A percentile compares a stretch with the other conserved stretches of the same genome.
Evolutionary conservation across 768 basidiomycete species (phyloP).

Genomic region (Pseudohyphozyma bogoriensis): DNA sequence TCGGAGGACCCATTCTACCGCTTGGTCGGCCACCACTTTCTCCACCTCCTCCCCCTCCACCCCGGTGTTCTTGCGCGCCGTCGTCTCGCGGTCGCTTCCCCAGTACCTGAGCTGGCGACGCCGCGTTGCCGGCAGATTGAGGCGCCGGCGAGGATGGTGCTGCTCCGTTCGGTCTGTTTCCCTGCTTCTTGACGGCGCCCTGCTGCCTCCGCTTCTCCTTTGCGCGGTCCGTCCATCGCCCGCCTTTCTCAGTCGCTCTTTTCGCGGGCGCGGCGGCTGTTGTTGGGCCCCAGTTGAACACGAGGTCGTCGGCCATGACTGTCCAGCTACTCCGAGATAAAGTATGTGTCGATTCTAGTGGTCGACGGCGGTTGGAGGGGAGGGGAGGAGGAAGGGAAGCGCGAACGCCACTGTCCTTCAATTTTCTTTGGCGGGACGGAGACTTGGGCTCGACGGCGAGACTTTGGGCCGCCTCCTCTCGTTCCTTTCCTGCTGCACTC

Average conservation of each 20-base stretch:
- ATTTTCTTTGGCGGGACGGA: too few species aligned
- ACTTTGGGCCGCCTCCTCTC: too few species aligned
- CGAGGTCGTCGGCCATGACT: too few species aligned
- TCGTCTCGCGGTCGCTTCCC: slow-evolving; percentile 44
- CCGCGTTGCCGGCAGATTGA: background rate
- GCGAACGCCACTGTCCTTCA: too few species aligned
- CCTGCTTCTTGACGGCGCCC: slow-evolving; percentile 41
- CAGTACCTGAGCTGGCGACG: slow-evolving; percentile 34
- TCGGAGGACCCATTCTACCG: background rate
- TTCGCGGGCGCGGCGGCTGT: too few species aligned
- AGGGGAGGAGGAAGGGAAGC: too few species aligned
- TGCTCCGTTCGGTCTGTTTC: slow-evolving; percentile 39
- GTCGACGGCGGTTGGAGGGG: too few species aligned
- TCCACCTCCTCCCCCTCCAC: background rate
- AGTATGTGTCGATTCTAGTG: too few species aligned
- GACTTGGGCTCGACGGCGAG: too few species aligned
- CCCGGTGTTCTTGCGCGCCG: background rate
- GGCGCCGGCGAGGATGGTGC: slow-evolving; percentile 4
- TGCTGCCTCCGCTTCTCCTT: slow-evolving; percentile 28
- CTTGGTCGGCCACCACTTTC: background rate
- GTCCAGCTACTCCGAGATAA: too few species aligned
- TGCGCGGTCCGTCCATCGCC: slow-evolving; percentile 50
- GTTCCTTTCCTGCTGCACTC: too few species aligned
- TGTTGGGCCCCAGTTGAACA: too few species aligned
- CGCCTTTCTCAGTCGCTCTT: slow-evolving; percentile 37